phyloP scores from a whole-genome alignment of 768 basidiomycete genomes.

The Mycena leptocephala region DNA sequence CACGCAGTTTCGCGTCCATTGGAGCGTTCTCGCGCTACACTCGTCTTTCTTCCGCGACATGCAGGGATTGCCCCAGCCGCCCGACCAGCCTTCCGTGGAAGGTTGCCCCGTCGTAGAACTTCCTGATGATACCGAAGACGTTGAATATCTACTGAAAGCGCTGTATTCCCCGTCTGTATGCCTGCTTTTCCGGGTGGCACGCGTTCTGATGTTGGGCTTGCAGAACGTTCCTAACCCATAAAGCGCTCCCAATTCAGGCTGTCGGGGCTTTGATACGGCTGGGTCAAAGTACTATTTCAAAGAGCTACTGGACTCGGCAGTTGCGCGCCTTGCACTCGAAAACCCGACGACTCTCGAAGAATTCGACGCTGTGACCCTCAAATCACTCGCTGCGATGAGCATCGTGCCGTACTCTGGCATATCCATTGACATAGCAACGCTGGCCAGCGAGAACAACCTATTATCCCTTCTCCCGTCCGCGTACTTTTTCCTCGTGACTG shows the following conservation, averaged over 20 bases:
- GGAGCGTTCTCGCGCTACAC: slow-evolving; percentile 15
- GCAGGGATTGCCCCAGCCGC: slow-evolving; percentile 10
- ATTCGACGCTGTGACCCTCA: background rate
- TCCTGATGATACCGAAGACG: background rate
- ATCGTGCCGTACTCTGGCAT: background rate
- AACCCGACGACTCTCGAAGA: background rate
- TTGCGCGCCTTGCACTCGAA: background rate
- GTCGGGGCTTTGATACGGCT: background rate
- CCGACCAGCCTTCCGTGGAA: background rate
- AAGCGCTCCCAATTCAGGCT: background rate
- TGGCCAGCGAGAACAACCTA: background rate
- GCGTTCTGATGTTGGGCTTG: background rate
- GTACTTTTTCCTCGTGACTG: background rate
- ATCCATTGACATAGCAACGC: background rate
- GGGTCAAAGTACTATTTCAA: background rate
- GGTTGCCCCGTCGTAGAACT: background rate
- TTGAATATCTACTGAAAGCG: background rate
- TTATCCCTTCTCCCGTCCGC: background rate
- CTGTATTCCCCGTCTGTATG: background rate
- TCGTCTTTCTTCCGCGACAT: slow-evolving; percentile 19
- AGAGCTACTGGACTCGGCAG: background rate
- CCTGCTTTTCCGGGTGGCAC: background rate
- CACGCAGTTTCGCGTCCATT: slow-evolving; percentile 23
- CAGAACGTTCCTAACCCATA: background rate
- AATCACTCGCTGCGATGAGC: no score